phyloP scores from a whole-genome alignment of 305 asterid genomes.

The Plantago rigida region DNA sequence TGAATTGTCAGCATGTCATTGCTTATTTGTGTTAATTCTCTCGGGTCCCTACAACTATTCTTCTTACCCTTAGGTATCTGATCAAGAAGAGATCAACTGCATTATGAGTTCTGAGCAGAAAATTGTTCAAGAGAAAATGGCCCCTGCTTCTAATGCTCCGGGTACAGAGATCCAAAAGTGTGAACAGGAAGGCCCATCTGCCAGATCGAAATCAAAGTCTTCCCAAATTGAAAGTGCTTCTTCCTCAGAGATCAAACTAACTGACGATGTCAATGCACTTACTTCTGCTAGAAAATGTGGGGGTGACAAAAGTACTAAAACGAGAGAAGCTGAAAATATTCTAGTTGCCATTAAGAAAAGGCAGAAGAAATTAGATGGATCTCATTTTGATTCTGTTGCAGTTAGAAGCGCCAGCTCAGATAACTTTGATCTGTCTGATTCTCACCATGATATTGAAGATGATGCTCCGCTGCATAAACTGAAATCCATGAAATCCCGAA shows the following conservation, averaged over 20 bases:
- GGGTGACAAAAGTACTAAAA: slow-evolving; percentile 62
- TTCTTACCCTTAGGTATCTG: slow-evolving; percentile 38
- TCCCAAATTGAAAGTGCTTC: slow-evolving; percentile 64
- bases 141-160: slow-evolving; percentile 36
- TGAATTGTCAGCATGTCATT: background rate
- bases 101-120: slow-evolving; percentile 34
- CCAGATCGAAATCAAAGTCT: slow-evolving; percentile 50
- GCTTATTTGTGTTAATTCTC: too few species aligned
- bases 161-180: slow-evolving; percentile 40
- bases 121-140: slow-evolving; percentile 38
- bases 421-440: slow-evolving; percentile 32
- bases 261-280: slow-evolving; percentile 48
- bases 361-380: slow-evolving; percentile 55
- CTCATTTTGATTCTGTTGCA: slow-evolving; percentile 56
- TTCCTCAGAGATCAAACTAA: slow-evolving; percentile 51
- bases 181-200: slow-evolving; percentile 38
- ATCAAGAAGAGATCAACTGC: slow-evolving; percentile 34
- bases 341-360: slow-evolving; percentile 58
- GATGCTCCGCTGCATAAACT: slow-evolving; percentile 36
- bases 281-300: slow-evolving; percentile 42
- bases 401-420: slow-evolving; percentile 36
- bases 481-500: slow-evolving; percentile 45
- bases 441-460: slow-evolving; percentile 50
- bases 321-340: slow-evolving; percentile 72
- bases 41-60: too few species aligned